Conservation (phyloP, 257 asterid genomes). For the Avicennia marina region DNA sequence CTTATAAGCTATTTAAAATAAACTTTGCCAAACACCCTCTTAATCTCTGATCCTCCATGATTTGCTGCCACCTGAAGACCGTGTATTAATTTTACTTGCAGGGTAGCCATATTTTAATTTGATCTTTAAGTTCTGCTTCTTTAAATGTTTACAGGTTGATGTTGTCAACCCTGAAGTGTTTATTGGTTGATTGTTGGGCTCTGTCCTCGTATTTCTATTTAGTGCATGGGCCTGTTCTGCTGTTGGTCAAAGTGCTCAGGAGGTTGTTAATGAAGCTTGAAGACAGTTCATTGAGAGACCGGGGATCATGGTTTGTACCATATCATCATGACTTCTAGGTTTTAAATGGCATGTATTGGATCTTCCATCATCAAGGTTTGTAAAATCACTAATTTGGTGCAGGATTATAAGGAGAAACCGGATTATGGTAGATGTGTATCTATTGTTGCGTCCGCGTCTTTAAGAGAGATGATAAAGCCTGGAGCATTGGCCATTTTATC, state of each 20-base stretch:
- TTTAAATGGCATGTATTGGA: slow-evolving; percentile 9
- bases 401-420: slow-evolving; percentile 98
- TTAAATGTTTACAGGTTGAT: slow-evolving; percentile 62
- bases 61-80: not conserved
- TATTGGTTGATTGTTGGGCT: slow-evolving; percentile 92
- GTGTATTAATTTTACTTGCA: slow-evolving; percentile 7
- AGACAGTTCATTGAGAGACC: slow-evolving; percentile 99
- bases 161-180: slow-evolving; percentile 98
- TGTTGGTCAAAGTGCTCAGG: slow-evolving; percentile 98
- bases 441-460: slow-evolving; percentile 94
- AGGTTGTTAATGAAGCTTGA: slow-evolving; percentile 97
- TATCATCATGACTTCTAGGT: slow-evolving; percentile 2
- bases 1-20: too few relatives aligned
- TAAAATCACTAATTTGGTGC: slow-evolving; percentile 22
- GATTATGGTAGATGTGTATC: slow-evolving; percentile 97
- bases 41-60: not conserved
- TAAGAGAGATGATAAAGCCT: slow-evolving; percentile 99
- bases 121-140: slow-evolving; percentile 1
- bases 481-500: slow-evolving; percentile 96
- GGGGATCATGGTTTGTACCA: slow-evolving; percentile 85
- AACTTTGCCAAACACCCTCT: too few relatives aligned
- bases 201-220: slow-evolving; percentile 92
- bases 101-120: not conserved
- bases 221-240: slow-evolving; percentile 99
- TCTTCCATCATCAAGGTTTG: slow-evolving; percentile 13